Percentiles rank a stretch among this genome's conserved stretches.
Conservation (phyloP, 495 filamentous ascomycete genomes). For the Jackrogersella multiformis region DNA sequence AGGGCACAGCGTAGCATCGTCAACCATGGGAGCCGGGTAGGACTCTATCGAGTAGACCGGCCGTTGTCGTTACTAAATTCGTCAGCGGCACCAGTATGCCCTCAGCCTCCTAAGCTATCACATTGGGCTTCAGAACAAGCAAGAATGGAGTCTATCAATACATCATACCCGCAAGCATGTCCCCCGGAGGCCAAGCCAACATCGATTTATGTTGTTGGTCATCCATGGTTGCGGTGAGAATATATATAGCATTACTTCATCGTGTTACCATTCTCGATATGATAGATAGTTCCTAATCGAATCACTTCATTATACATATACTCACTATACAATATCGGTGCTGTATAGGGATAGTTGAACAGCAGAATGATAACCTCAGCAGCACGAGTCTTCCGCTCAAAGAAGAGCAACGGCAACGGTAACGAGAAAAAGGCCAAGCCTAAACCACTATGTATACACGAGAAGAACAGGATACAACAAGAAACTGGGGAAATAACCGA, state of each 20-base stretch:
- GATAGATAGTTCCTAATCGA: constrained; percentile 6
- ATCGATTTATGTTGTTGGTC: neutral
- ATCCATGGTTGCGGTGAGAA: neutral
- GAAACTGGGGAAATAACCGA: neutral
- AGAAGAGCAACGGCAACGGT: neutral
- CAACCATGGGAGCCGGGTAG: neutral
- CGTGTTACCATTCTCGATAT: neutral
- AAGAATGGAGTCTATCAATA: neutral
- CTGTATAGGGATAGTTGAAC: neutral
- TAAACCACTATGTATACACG: constrained; percentile 23
- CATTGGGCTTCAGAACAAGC: constrained; percentile 1
- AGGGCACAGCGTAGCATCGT: neutral
- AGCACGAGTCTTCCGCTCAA: constrained; percentile 14
- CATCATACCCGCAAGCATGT: constrained; percentile 4
- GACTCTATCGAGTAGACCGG: neutral
- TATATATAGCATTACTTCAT: constrained; percentile 29
- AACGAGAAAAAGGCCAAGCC: neutral
- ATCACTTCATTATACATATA: neutral
- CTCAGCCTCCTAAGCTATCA: constrained; percentile 12
- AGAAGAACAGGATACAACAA: constrained; percentile 7
- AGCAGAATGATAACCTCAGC: constrained; percentile 10
- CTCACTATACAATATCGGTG: neutral
- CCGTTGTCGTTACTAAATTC: neutral
- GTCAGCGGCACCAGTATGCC: neutral
- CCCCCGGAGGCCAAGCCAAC: neutral